Evolutionary conservation across 179 eudicot species (phyloP), one percentile per base, ranked within the genome.

Genomic region (Carnegiea gigantea): DNA sequence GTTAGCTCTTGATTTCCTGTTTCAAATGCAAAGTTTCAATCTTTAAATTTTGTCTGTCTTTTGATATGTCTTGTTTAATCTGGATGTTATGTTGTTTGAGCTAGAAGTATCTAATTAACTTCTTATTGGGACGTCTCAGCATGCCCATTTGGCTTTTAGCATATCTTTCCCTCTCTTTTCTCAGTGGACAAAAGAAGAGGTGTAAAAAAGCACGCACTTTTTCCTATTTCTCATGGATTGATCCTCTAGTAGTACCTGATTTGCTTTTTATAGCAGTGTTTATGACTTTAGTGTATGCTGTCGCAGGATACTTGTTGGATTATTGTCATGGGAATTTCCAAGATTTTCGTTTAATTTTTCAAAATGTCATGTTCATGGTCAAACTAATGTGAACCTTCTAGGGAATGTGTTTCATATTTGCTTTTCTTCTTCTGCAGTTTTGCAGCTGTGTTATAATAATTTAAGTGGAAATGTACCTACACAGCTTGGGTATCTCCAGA

Each of bases 401-500:
- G 12, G 77, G 54, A 80, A 78, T 76, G 70, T 44, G 80, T 36
- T 67, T 83, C n/a, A 62, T 51, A 76, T 46, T 79, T 77, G 77
- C 53, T 78, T 84, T 79, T 79, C 12, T 70, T 75, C 77, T 11
- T 74, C 59, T 87, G 86, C 91, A 94, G 97, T 94, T 78, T 73
- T 94, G 87, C 97, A 94, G 87, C 89, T 94, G 43, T 89, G 93
- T 85, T 92, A 92, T 82, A 94, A 94, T 87, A 88, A 92, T 87
- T 84, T 94, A 75, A 86, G 78, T 26, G 98, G 97, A 83, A 89
- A 89, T 82, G 84, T 92, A 77, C 97, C 98, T 33, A 88, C 92
- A 77, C 91, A 91, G 80, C 85, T 94, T 24, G 95, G 97, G 54
- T 89, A 88, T 21, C 86, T 92, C 44, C 90, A 88, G 90, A 88